These are phyloP conservation scores for Aspergillus vadensis DNA, from an alignment of 2,329 filamentous ascomycete genomes.

Conservation along the genomic window DNA sequence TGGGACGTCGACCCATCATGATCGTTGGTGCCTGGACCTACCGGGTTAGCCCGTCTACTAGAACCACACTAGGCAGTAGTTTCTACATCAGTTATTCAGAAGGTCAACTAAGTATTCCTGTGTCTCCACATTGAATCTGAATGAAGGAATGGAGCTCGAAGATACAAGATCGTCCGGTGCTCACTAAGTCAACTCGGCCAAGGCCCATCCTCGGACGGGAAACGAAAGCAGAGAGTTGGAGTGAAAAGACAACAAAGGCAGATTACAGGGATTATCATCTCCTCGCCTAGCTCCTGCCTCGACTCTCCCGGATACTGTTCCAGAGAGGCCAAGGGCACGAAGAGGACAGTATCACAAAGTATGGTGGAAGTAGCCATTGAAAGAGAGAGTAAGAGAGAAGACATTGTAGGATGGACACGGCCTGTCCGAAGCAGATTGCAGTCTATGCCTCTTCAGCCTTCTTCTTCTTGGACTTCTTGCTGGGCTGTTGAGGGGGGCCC, in stretches of 20 bases:
- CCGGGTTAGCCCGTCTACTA: not conserved
- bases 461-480: constrained; percentile 67
- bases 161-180: constrained; percentile 3
- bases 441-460: constrained; percentile 45
- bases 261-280: constrained; percentile 21
- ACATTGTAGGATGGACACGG: not conserved
- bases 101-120: not conserved
- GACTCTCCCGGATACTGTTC: constrained; percentile 22
- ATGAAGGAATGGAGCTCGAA: constrained; percentile 6
- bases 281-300: constrained; percentile 31
- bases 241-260: constrained; percentile 16
- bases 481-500: constrained; percentile 52
- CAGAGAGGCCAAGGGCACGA: constrained; percentile 16
- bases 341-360: constrained; percentile 14
- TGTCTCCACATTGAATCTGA: not conserved
- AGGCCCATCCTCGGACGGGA: not conserved
- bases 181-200: not conserved
- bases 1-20: not conserved
- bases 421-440: not conserved
- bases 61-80: not conserved
- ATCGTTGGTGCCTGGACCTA: not conserved
- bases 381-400: constrained; percentile 5
- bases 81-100: not conserved
- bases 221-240: constrained; percentile 10
- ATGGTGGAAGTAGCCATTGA: not conserved